A percentile compares a stretch with the other conserved stretches of the same genome.
phyloP scores from a whole-genome alignment of 2,329 filamentous ascomycete genomes.

The Xylariaceae sp. region DNA sequence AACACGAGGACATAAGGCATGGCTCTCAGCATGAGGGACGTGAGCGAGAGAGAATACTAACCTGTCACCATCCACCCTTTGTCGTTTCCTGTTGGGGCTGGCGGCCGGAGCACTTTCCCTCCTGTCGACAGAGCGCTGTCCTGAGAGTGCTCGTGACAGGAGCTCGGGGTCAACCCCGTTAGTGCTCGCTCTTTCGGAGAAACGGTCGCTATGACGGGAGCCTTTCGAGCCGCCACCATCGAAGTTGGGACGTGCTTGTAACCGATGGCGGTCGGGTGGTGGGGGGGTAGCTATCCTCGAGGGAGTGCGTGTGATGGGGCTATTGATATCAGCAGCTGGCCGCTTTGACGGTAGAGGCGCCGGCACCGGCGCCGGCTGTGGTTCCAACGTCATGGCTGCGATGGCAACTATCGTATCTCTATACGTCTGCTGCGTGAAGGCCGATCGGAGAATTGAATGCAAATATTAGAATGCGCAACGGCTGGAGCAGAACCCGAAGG shows the following conservation, averaged over 20 bases:
- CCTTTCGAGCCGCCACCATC: constrained; percentile 36
- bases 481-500: constrained; percentile 2
- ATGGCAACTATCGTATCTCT: constrained; percentile 4
- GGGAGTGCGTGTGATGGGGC: constrained; percentile 35
- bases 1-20: neutral
- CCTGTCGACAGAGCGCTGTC: constrained; percentile 49
- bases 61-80: constrained; percentile 59
- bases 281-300: constrained; percentile 43
- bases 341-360: constrained; percentile 31
- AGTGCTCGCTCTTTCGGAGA: constrained; percentile 36
- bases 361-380: constrained; percentile 28
- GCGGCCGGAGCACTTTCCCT: constrained; percentile 50
- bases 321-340: constrained; percentile 33
- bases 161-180: constrained; percentile 46
- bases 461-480: constrained; percentile 13
- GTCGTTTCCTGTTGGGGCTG: constrained; percentile 56
- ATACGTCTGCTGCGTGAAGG: neutral
- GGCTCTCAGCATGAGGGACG: neutral
- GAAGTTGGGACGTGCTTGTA: constrained; percentile 41
- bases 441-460: constrained; percentile 3
- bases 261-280: constrained; percentile 40
- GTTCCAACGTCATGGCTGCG: constrained; percentile 35
- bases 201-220: constrained; percentile 35
- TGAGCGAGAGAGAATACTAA: constrained; percentile 32
- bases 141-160: constrained; percentile 48